Evolutionary conservation across 139 green algal genomes (phyloP).

Genomic region (Tetratostichococcus sp.): DNA sequence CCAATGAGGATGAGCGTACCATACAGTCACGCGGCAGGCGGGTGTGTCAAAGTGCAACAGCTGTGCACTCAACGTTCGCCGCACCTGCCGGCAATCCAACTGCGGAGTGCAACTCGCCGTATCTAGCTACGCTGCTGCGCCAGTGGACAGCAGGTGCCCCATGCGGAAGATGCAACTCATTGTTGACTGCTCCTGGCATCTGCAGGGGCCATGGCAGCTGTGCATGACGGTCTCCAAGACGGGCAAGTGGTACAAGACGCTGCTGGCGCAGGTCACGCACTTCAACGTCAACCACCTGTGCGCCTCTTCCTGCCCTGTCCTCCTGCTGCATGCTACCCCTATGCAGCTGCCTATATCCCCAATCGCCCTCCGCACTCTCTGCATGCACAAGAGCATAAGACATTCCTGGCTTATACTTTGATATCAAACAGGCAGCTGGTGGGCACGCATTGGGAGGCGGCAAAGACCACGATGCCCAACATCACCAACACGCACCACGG

Average conservation of each 20-base stretch:
- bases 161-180: too few relatives aligned
- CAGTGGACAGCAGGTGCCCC: too few relatives aligned
- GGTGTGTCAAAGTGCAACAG: not conserved
- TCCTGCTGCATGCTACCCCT: too few relatives aligned
- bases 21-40: not conserved
- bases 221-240: not conserved
- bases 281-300: not conserved
- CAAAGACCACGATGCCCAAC: not conserved
- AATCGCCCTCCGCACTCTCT: too few relatives aligned
- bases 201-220: not conserved
- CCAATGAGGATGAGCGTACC: not conserved
- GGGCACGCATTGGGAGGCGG: not conserved
- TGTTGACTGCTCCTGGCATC: not conserved
- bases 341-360: too few relatives aligned
- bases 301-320: not conserved
- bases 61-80: too few relatives aligned
- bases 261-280: not conserved
- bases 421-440: not conserved
- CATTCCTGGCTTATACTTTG: too few relatives aligned
- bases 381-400: too few relatives aligned
- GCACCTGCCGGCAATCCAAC: too few relatives aligned
- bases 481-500: not conserved
- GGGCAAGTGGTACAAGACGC: not conserved
- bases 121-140: too few relatives aligned
- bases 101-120: too few relatives aligned